A percentile compares a stretch with the other conserved stretches of the same genome.
phyloP scores from a whole-genome alignment of 345 rosid species.

The Euphorbia pulcherrima region DNA sequence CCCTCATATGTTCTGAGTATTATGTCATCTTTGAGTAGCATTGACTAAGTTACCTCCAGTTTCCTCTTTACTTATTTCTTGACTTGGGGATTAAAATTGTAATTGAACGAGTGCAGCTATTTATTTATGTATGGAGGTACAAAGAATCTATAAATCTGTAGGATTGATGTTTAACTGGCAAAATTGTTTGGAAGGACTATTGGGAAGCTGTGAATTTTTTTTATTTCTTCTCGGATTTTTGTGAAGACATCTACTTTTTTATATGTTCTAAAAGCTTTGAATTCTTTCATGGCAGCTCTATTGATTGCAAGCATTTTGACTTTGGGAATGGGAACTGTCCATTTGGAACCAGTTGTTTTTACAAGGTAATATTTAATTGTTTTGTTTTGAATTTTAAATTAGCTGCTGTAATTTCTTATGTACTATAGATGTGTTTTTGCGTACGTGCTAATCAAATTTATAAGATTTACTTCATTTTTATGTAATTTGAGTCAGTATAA shows the following conservation, averaged over 20 bases:
- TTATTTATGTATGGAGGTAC: neutral
- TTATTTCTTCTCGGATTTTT: too few species aligned
- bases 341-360: constrained; percentile 93
- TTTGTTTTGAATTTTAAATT: neutral
- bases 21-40: too few species aligned
- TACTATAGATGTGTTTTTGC: neutral
- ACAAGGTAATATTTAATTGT: constrained; percentile 52
- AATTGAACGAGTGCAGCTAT: neutral
- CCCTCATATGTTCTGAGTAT: neutral
- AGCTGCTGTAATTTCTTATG: neutral
- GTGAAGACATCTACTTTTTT: neutral
- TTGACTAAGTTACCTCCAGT: too few species aligned
- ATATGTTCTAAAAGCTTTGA: neutral
- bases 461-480: neutral
- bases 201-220: neutral
- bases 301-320: constrained; percentile 89
- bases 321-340: constrained; percentile 91
- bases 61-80: neutral
- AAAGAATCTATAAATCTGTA: neutral
- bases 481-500: neutral
- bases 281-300: constrained; percentile 44
- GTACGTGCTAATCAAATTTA: neutral
- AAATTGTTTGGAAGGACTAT: neutral
- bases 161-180: neutral
- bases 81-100: neutral